phyloP scores from a whole-genome alignment of 805 yeast genomes.

The Cyberlindnera mycetangii region DNA sequence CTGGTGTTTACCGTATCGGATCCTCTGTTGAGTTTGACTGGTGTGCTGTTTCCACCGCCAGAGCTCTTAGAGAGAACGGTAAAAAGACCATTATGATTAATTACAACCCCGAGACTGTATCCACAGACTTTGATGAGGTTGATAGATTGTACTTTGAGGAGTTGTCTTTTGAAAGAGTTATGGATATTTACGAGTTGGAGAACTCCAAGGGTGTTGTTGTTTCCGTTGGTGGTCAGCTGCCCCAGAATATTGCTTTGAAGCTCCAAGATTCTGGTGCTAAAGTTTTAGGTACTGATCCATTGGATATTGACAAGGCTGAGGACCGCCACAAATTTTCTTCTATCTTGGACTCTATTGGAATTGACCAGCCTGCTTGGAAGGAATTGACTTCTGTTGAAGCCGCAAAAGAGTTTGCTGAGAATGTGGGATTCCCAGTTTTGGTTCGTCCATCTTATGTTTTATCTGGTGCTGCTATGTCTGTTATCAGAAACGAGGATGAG shows the following conservation, averaged over 20 bases:
- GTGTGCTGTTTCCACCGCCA: conserved; percentile 98
- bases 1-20: conserved; percentile 99
- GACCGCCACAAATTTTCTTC: conserved; percentile 97
- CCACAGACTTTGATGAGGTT: conserved; percentile 97
- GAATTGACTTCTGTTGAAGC: conserved; percentile 84
- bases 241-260: conserved; percentile 91
- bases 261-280: conserved; percentile 81
- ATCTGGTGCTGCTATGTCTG: conserved; percentile 99
- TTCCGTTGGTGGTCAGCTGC: conserved; percentile 96
- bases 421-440: conserved; percentile 91
- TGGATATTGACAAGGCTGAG: conserved; percentile 94
- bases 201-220: conserved; percentile 87
- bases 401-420: conserved; percentile 80
- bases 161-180: conserved; percentile 89
- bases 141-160: conserved; percentile 97
- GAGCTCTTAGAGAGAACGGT: conserved; percentile 85
- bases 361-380: conserved; percentile 98
- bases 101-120: conserved; percentile 97
- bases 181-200: conserved; percentile 96
- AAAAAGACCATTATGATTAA: conserved; percentile 93
- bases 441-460: conserved; percentile 97
- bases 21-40: conserved; percentile 98
- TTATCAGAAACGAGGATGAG: conserved; percentile 75
- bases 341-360: conserved; percentile 85
- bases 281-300: conserved; percentile 91